A percentile compares a stretch with the other conserved stretches of the same genome.
These are phyloP conservation scores for Alternaria rosae DNA, from an alignment of 2,329 filamentous ascomycete genomes.

Conservation along the genomic window DNA sequence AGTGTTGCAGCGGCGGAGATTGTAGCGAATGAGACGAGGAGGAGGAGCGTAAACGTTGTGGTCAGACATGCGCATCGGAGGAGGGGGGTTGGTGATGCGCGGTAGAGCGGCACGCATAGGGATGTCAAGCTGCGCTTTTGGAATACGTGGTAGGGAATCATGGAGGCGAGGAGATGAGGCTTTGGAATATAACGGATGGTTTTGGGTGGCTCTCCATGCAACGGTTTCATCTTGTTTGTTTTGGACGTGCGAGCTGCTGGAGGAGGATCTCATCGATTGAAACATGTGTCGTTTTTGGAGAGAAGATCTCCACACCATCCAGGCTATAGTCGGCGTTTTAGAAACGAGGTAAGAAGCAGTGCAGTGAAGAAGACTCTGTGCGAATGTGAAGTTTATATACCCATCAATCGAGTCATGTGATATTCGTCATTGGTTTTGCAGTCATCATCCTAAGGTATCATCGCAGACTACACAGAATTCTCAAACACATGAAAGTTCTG, in stretches of 20 bases:
- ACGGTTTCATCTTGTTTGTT: accelerated
- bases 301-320: background rate
- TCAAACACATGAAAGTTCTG: background rate
- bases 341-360: background rate
- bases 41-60: constrained; percentile 14
- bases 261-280: background rate
- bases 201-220: background rate
- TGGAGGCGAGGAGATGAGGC: background rate
- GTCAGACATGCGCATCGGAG: constrained; percentile 24
- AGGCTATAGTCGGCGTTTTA: too few species aligned
- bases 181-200: background rate
- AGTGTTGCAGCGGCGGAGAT: constrained; percentile 29
- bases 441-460: accelerated
- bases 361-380: background rate
- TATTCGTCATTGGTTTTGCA: background rate
- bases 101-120: background rate
- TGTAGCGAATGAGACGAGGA: constrained; percentile 15
- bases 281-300: background rate
- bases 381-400: background rate
- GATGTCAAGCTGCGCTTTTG: background rate
- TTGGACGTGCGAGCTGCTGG: background rate
- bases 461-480: background rate
- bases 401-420: accelerated
- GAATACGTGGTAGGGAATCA: background rate
- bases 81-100: constrained; percentile 8